Evolutionary conservation across 148 eudicot species (phyloP), one percentile per base, ranked within the genome.

Genomic region (Rhododendron griersonianum): DNA sequence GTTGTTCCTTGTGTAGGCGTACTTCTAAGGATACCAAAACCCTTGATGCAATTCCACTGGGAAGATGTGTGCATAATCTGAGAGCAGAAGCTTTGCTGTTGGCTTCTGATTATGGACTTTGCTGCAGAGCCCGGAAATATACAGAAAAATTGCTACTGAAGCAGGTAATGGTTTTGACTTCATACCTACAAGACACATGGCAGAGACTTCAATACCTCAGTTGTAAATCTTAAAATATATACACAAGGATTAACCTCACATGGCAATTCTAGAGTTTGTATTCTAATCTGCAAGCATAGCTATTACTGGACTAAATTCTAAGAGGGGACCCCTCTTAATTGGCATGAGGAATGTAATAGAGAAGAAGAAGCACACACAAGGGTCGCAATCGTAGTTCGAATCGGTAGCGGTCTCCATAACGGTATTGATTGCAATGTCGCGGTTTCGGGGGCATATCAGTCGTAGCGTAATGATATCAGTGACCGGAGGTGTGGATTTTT

Each of bases 101-200:
- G 67, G 83, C 83, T 84, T 73, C 13, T 83, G 44, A 50, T 35
- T 74, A 33, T 73, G 13, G 80, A 74, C 33, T 84, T 35, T 74
- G 28, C 30, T 73, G 21, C 47, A 51, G 80, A 74, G 63, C 30
- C 80, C 5, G 50, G 80, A 44, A 74, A 19, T 35, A 3, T 48
- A 51, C 67, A 2, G 74, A 67, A 18, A 47, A 45, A 63, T 67
- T 67, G 57, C n/a, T 14, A 69, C 16, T 67, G 15, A 69, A 84
- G n/a, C 63, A 71, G 85, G 79, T 73, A 71, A 44, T 28, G 9
- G 79, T 50, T 73, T 44, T 16, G 47, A 83, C 4, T 44, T 39
- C 57, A 45, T 83, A 44, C 78, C 59, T 28, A 5, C 11, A 65
- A 45, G 41, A 47, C 33, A 30, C 30, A 69, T 7, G 18, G 65